Conservation (phyloP, 805 yeast species). For the Lipomyces sp. region DNA sequence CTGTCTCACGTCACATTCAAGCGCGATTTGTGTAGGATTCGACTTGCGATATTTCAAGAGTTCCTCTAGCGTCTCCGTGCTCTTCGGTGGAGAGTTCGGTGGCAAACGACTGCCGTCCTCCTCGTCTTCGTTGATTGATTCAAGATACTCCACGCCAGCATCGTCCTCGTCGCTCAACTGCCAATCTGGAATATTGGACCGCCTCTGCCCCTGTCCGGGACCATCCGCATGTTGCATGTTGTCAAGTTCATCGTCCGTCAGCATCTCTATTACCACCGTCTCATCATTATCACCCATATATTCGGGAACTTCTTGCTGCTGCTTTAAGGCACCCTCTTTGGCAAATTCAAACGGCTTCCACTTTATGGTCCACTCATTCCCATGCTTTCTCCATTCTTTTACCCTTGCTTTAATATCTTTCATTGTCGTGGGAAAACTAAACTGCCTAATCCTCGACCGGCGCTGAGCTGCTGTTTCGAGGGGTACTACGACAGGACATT, state of each 20-base stretch:
- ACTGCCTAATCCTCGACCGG: neutral
- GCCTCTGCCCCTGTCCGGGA: neutral
- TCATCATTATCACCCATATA: neutral
- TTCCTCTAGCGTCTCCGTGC: conserved; percentile 7
- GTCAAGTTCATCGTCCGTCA: neutral
- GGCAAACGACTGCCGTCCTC: neutral
- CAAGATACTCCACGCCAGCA: neutral
- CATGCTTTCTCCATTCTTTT: conserved; percentile 5
- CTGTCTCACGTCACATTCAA: neutral
- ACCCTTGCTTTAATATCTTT: conserved; percentile 3
- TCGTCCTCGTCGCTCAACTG: conserved; percentile 14
- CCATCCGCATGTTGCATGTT: neutral
- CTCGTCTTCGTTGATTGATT: neutral
- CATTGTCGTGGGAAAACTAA: conserved; percentile 4
- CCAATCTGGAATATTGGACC: conserved; percentile 9
- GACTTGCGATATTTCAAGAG: conserved; percentile 9
- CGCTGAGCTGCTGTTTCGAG: conserved; percentile 11
- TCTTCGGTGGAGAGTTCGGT: neutral
- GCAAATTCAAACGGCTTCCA: conserved; percentile 19
- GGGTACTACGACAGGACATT: conserved; percentile 4
- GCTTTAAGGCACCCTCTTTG: neutral
- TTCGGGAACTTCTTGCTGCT: neutral
- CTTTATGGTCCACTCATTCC: neutral
- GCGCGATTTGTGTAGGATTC: too few relatives aligned
- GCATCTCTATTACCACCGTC: neutral